A percentile compares a stretch with the other conserved stretches of the same genome.
Conservation (phyloP, 441 rosid species). For the Populus hybrid region DNA sequence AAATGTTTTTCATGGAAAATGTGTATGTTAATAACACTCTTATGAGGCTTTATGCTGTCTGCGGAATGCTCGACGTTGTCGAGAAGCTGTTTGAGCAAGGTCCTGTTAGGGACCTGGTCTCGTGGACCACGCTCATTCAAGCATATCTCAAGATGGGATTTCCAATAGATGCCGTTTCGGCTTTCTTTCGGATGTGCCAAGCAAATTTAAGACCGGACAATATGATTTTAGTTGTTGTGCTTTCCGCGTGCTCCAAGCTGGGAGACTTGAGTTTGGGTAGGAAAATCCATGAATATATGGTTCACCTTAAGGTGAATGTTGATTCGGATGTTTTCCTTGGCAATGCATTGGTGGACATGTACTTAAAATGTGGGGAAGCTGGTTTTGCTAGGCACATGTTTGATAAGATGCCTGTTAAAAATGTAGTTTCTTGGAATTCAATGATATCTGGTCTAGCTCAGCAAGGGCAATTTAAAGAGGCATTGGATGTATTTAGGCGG, state of each 20-base stretch:
- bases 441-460: neutral
- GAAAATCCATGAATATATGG: neutral
- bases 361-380: neutral
- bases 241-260: neutral
- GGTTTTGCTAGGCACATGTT: neutral
- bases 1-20: neutral
- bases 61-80: neutral
- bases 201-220: neutral
- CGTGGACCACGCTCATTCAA: slow-evolving; percentile 3
- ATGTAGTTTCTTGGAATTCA: slow-evolving; percentile 1
- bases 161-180: neutral
- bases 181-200: neutral
- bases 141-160: neutral
- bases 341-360: slow-evolving; percentile 3
- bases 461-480: neutral
- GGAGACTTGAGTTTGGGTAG: slow-evolving; percentile 1
- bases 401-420: neutral
- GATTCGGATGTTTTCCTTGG: neutral
- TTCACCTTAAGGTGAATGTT: neutral
- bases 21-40: neutral
- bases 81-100: neutral
- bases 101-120: neutral
- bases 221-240: neutral
- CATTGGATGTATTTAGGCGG: neutral
- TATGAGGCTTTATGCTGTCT: slow-evolving; percentile 1